Conservation (phyloP, 1,284 basidiomycete species). For the Marasmius fiardii region DNA sequence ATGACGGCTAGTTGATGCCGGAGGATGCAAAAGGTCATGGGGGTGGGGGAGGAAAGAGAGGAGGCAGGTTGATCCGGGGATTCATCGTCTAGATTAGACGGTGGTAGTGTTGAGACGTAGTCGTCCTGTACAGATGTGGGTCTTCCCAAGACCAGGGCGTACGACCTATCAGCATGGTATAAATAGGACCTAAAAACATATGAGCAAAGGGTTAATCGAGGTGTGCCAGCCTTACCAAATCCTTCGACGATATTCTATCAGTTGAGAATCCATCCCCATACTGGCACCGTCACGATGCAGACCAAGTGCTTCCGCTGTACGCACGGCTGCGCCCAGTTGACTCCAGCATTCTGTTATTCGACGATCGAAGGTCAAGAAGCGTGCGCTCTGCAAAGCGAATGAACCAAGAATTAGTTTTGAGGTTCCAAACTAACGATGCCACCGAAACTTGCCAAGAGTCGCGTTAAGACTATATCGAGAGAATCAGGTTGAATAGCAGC, state of each 20-base stretch:
- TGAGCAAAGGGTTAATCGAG: neutral
- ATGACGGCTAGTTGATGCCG: conserved; percentile 81
- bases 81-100: conserved; percentile 82
- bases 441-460: conserved; percentile 59
- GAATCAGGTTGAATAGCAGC: conserved; percentile 90
- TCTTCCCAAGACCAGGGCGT: conserved; percentile 87
- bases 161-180: conserved; percentile 90
- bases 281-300: conserved; percentile 89
- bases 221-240: conserved; percentile 61
- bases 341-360: conserved; percentile 95
- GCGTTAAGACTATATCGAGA: conserved; percentile 84
- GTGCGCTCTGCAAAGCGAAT: conserved; percentile 62
- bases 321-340: conserved; percentile 87
- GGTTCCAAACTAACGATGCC: conserved; percentile 8
- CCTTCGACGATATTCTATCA: conserved; percentile 86
- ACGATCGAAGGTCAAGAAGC: conserved; percentile 87
- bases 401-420: conserved; percentile 13
- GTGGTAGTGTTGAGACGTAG: conserved; percentile 81
- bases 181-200: conserved; percentile 70
- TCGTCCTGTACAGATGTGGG: conserved; percentile 87
- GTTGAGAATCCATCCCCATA: conserved; percentile 73
- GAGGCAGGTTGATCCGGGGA: conserved; percentile 42
- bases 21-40: conserved; percentile 86
- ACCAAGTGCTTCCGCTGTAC: conserved; percentile 93
- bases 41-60: conserved; percentile 73